These are phyloP conservation scores for Pleoardoris graminearum DNA, from an alignment of 2,329 filamentous ascomycete genomes.

Conservation along the genomic window DNA sequence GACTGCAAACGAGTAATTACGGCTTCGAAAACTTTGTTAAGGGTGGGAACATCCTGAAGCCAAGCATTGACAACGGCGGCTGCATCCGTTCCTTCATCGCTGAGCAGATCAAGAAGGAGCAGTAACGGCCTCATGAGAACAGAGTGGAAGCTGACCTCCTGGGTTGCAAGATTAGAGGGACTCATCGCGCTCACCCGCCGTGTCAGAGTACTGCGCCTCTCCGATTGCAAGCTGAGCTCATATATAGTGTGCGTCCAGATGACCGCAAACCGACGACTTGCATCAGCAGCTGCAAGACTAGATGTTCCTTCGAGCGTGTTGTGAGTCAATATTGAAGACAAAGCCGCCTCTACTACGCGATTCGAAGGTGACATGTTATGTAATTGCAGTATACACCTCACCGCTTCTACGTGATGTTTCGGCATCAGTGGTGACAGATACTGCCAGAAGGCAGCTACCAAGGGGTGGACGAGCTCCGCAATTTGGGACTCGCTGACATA, in stretches of 20 bases:
- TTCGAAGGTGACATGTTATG: constrained; percentile 71
- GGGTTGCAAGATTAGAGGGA: constrained; percentile 29
- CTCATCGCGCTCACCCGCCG: constrained; percentile 36
- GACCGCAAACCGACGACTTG: constrained; percentile 70
- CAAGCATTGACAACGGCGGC: constrained; percentile 79
- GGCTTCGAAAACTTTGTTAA: constrained; percentile 53
- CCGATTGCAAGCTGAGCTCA: constrained; percentile 41
- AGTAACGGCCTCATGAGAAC: constrained; percentile 83
- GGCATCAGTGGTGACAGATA: constrained; percentile 81
- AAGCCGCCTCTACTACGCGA: constrained; percentile 78
- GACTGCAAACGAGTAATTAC: constrained; percentile 36
- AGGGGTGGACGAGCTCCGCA: constrained; percentile 65
- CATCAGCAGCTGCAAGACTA: constrained; percentile 48
- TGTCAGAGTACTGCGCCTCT: constrained; percentile 35
- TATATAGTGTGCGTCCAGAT: constrained; percentile 76
- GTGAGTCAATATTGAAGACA: constrained; percentile 65
- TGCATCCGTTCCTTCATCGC: constrained; percentile 71
- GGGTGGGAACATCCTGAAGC: constrained; percentile 66
- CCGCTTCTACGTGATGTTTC: constrained; percentile 93
- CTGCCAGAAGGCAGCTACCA: constrained; percentile 76
- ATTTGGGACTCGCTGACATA: constrained; percentile 51
- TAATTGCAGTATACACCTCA: constrained; percentile 82
- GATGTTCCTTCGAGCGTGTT: constrained; percentile 1
- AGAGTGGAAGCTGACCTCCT: constrained; percentile 64
- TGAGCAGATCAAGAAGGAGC: constrained; percentile 75